Evolutionary conservation across 2,329 filamentous ascomycete species (phyloP), one percentile per base, ranked within the genome.

Genomic region (Trichoderma koningiopsis): DNA sequence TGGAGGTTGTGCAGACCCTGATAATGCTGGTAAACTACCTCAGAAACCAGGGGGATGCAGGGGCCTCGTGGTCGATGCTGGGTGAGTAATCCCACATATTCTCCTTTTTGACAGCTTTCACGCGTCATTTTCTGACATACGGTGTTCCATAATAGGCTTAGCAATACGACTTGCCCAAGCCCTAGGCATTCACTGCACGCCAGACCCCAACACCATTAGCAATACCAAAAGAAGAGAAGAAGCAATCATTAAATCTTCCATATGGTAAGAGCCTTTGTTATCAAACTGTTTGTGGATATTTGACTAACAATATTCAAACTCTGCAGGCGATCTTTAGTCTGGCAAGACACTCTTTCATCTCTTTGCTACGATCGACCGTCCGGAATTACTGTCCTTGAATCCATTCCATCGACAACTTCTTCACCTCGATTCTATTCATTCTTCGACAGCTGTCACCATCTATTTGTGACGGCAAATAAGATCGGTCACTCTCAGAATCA

Each of bases 381-480:
- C 33, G 61, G 61, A 64, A 64, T 64, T 24, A 53, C 49, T n/a
- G 61, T 64, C 5, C 22, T 64, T 55, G 61, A 64, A 64, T 64
- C 61, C 10, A 64, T 64, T 24, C 61, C 61, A 24, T 64, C 61
- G 8, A 55, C 33, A 13, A 52, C 31, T 22, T 16, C 61, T 5
- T 55, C 61, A 0, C 61, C 61, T 29, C 47, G 31, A 53, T 64
- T 64, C 11, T 64, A 64, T 40, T 64, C 61, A 24, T 64, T 64
- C 16, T 64, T 64, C 14, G 61, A 64, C 8, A 64, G 61, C 22
- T 64, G 47, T 2, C 61, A 64, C 35, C 61, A 64, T 22, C 1
- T 64, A 11, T 64, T 64, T 64, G 61, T 64, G 31, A 64, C 61
- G 6, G 61, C 61, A 55, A 64, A 64, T 10, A 64, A 64, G 16